Conservation (phyloP, 441 rosid species). For the Raphanus hybrid region DNA sequence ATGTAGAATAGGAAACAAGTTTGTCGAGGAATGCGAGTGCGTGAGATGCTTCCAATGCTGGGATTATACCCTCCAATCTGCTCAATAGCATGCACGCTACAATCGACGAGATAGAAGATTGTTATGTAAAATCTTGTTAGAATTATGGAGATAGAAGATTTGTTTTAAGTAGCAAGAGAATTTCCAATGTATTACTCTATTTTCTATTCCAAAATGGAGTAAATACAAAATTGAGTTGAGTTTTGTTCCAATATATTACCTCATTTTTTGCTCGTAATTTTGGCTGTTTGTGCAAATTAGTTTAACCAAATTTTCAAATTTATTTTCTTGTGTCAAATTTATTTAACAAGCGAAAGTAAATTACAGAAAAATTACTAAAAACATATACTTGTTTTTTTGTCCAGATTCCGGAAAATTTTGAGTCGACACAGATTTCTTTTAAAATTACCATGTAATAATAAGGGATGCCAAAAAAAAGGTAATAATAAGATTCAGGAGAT, state of each 20-base stretch:
- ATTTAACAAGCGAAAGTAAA: not conserved
- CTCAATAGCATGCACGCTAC: conserved; percentile 62
- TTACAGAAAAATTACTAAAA: not conserved
- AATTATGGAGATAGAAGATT: not conserved
- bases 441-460: no score
- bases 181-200: no score
- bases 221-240: no score
- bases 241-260: no score
- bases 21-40: conserved; percentile 75
- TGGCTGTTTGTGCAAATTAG: not conserved
- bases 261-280: no score
- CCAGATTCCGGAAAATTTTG: not conserved
- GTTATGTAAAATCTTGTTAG: not conserved
- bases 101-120: not conserved
- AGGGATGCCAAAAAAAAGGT: not conserved
- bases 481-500: not conserved
- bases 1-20: conserved; percentile 59
- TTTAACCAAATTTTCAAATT: not conserved
- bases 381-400: not conserved
- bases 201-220: no score
- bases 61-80: conserved; percentile 77
- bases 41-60: conserved; percentile 76
- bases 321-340: not conserved
- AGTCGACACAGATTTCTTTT: no score
- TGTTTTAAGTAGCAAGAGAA: not conserved